These are phyloP conservation scores for Backusella australiensis DNA, from an alignment of 192 early-diverging fungal species.

Conservation along the genomic window DNA sequence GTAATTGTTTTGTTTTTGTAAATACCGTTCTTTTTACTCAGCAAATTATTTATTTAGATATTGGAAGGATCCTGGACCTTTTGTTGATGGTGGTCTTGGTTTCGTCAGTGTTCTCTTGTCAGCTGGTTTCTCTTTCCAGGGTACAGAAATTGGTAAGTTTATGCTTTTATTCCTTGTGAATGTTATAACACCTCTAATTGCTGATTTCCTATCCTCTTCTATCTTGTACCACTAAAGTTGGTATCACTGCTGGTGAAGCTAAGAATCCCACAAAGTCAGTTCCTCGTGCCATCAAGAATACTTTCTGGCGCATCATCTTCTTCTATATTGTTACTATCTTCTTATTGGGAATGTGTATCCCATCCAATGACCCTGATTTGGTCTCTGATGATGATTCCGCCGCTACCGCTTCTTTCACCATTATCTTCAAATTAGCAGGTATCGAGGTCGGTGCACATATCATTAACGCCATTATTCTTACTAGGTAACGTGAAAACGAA, in stretches of 20 bases:
- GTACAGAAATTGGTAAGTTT: slow-evolving; percentile 69
- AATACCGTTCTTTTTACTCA: not conserved
- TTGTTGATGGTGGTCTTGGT: slow-evolving; percentile 55
- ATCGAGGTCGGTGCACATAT: slow-evolving; percentile 57
- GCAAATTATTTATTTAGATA: slow-evolving; percentile 44
- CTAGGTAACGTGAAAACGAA: slow-evolving; percentile 17
- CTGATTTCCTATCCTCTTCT: not conserved
- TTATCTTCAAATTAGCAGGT: slow-evolving; percentile 59
- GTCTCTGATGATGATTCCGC: slow-evolving; percentile 41
- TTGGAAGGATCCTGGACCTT: slow-evolving; percentile 62
- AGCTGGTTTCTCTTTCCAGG: slow-evolving; percentile 83
- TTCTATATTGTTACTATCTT: slow-evolving; percentile 84
- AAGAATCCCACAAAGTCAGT: slow-evolving; percentile 80
- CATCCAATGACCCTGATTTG: slow-evolving; percentile 55
- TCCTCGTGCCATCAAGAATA: slow-evolving; percentile 66
- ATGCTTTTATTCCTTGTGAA: not conserved
- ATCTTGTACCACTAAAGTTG: slow-evolving; percentile 43
- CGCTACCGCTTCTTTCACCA: slow-evolving; percentile 63
- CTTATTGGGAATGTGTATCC: slow-evolving; percentile 78
- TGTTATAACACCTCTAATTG: not conserved
- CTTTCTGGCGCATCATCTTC: slow-evolving; percentile 83
- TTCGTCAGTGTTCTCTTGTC: slow-evolving; percentile 65
- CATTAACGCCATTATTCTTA: slow-evolving; percentile 68
- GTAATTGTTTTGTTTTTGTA: not conserved
- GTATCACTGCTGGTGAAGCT: slow-evolving; percentile 88